Evolutionary conservation across 2,329 filamentous ascomycete genomes (phyloP).

Genomic region (Stromatinia cepivora): DNA sequence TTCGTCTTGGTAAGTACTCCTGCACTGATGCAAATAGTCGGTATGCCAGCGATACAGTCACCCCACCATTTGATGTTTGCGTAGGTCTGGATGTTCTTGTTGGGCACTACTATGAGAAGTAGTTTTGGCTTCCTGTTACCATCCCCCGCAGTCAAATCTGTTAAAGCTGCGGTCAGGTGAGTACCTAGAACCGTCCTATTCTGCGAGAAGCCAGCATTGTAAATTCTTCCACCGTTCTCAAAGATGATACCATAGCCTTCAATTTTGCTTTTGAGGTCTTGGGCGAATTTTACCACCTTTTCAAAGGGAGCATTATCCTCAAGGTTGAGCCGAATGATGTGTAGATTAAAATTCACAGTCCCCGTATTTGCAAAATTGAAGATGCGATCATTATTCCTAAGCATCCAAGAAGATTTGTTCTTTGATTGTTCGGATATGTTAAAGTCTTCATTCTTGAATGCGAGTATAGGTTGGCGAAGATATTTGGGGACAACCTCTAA

Average conservation of each 20-base stretch:
- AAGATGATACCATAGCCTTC: background rate
- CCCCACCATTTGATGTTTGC: constrained; percentile 27
- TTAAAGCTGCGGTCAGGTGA: background rate
- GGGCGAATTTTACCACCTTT: background rate
- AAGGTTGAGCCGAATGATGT: background rate
- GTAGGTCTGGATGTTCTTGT: constrained; percentile 2
- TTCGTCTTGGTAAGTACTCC: background rate
- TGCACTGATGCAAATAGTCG: constrained; percentile 23
- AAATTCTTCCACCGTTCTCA: background rate
- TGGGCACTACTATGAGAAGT: background rate
- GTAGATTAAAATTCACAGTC: background rate
- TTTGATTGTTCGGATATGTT: background rate
- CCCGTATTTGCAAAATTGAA: background rate
- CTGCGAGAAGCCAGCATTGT: background rate
- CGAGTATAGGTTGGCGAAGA: background rate
- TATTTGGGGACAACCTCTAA: background rate
- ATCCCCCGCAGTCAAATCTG: background rate
- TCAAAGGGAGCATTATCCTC: accelerated
- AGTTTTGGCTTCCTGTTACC: background rate
- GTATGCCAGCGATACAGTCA: constrained; percentile 25
- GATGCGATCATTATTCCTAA: background rate
- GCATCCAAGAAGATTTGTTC: constrained; percentile 1
- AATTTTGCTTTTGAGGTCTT: background rate
- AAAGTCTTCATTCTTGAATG: background rate
- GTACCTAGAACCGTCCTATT: accelerated